A percentile compares a stretch with the other conserved stretches of the same genome.
phyloP scores from a whole-genome alignment of 306 rosid genomes.

The Cicer bijugum region DNA sequence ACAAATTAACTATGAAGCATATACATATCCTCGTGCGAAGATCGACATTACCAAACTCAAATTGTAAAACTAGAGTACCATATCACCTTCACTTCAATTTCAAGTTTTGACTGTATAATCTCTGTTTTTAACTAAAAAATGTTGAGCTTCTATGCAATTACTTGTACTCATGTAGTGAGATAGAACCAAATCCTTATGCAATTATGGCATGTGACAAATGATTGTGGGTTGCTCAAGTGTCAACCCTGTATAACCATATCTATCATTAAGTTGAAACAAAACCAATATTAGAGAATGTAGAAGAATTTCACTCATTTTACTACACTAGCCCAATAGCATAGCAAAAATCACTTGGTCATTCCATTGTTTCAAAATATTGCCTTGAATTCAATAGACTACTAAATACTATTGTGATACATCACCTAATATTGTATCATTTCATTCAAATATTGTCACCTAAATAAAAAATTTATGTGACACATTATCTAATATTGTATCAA shows the following conservation, averaged over 20 bases:
- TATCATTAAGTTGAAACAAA: conserved; percentile 17
- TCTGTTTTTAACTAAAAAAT: conserved; percentile 8
- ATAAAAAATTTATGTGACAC: too few relatives aligned
- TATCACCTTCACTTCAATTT: conserved; percentile 17
- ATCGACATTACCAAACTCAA: conserved; percentile 82
- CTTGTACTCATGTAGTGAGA: conserved; percentile 27
- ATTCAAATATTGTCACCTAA: too few relatives aligned
- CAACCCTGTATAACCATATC: not conserved
- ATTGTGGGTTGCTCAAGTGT: too few relatives aligned
- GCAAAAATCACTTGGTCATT: too few relatives aligned
- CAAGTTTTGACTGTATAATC: conserved; percentile 40
- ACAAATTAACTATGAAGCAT: conserved; percentile 86
- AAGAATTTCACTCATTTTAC: too few relatives aligned
- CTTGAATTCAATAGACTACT: too few relatives aligned
- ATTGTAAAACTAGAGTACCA: conserved; percentile 51
- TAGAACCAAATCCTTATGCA: not conserved
- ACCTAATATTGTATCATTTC: too few relatives aligned
- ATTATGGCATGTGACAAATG: too few relatives aligned
- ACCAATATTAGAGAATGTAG: not conserved
- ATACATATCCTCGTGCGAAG: conserved; percentile 64
- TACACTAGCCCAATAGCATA: too few relatives aligned
- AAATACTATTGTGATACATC: too few relatives aligned
- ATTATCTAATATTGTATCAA: too few relatives aligned
- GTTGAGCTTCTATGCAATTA: conserved; percentile 22
- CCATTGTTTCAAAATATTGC: too few relatives aligned